Base-by-base conservation (phyloP, 345 rosid species). In the Isatis tinctoria region DNA sequence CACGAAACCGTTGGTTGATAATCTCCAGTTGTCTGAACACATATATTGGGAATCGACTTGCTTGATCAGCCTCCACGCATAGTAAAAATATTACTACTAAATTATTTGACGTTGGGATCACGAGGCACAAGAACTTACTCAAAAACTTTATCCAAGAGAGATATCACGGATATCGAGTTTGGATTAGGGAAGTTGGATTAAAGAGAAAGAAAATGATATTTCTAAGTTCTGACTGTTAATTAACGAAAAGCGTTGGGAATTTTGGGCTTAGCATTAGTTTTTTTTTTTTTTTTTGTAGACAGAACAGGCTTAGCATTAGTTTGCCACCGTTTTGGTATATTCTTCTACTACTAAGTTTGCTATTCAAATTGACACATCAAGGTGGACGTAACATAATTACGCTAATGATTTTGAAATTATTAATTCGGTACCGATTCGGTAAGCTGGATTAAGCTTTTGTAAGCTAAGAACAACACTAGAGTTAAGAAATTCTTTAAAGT, bases 31-130 rank as follows among this genome's bases (percentile, higher is more conserved):
- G 77, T 59, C 73, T 59, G 63, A 65, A 60, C 72, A 27, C 27
- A 58, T 12, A 13, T 33, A 52, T 53, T 75, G 45, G 54, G 54
- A 30, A 64, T 70, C 75, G 88, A 85, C 91, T 87, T 82, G 91
- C 81, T 79, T 60, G 67, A 76, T 82, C 33, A 67, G 8, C 74
- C 77, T 79, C 83, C 86, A 67, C 72, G 68, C 28, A 74, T 59
- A 48, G 54, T 59, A 60, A 49, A 39, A 52, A 40, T 65, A 65
- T 65, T 65, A 30, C 56, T 65, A 44, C 56, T 65, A 44, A 17
- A 30, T 17, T 64, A 26, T 64, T 18, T 10, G 64, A 27, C 5
- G 35, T 28, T 72, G 62, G 62, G 62, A 72, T 51, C 44, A 62
- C 18, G 69, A 72, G 62, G 62, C 48, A 51, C 61, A 40, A 39